Conservation (phyloP, 2,329 filamentous ascomycete species). For the Verruconis gallopava region DNA sequence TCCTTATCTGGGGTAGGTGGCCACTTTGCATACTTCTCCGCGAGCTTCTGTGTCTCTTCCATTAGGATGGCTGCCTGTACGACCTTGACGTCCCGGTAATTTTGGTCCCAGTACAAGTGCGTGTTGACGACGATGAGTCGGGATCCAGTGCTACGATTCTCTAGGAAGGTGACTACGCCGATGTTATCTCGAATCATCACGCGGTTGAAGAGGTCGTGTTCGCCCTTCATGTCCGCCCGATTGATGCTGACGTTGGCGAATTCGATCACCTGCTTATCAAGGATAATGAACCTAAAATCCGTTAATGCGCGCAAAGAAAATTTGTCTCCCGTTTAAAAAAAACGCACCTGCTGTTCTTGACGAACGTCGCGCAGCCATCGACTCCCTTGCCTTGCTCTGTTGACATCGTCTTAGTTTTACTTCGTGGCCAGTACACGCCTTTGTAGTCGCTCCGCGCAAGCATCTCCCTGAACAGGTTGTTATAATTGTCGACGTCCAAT, state of each 20-base stretch:
- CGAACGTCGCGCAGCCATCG: slow-evolving; percentile 94
- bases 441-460: slow-evolving; percentile 83
- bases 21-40: slow-evolving; percentile 71
- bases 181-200: slow-evolving; percentile 99
- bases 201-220: slow-evolving; percentile 95
- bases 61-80: slow-evolving; percentile 93
- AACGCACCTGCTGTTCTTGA: slow-evolving; percentile 69
- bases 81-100: slow-evolving; percentile 83
- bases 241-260: slow-evolving; percentile 88
- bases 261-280: slow-evolving; percentile 90
- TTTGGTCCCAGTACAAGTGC: slow-evolving; percentile 90
- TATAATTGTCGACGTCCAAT: slow-evolving; percentile 81
- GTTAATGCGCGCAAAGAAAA: slow-evolving; percentile 6
- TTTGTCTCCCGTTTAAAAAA: not conserved
- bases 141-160: slow-evolving; percentile 81
- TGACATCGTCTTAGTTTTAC: slow-evolving; percentile 79
- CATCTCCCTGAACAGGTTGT: slow-evolving; percentile 79
- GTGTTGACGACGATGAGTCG: slow-evolving; percentile 87
- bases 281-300: slow-evolving; percentile 54
- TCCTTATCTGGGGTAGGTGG: slow-evolving; percentile 72
- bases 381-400: slow-evolving; percentile 81
- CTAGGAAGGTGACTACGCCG: slow-evolving; percentile 80
- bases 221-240: slow-evolving; percentile 89
- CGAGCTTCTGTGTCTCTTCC: slow-evolving; percentile 77
- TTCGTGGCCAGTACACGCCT: slow-evolving; percentile 85